Conservation (phyloP, 306 rosid species). For the Erythrophleum fordii region DNA sequence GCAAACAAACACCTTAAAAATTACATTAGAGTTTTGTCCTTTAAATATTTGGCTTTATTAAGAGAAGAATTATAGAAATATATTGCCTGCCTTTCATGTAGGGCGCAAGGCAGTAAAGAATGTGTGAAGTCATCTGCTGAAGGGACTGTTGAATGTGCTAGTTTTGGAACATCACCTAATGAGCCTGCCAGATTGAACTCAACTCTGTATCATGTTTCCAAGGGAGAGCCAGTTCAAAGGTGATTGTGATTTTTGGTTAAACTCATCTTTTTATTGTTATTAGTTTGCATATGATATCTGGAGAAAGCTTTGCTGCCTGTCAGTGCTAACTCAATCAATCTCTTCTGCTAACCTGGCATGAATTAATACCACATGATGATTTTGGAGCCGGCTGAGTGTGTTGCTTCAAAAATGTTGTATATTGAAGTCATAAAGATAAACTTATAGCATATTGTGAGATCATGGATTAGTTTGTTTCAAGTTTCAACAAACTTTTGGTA, state of each 20-base stretch:
- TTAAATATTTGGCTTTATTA: neutral
- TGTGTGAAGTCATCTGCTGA: neutral
- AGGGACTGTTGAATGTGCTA: constrained; percentile 12
- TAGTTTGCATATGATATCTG: neutral
- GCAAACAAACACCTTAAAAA: neutral
- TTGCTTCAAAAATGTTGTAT: neutral
- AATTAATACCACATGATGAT: neutral
- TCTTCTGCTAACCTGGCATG: neutral
- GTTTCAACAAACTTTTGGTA: neutral
- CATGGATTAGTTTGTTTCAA: too few relatives aligned
- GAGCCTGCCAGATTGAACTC: neutral
- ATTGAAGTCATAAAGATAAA: too few relatives aligned
- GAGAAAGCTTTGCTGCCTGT: neutral
- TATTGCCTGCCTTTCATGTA: constrained; percentile 14
- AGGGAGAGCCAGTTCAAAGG: neutral
- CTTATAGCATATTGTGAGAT: neutral
- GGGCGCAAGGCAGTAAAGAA: constrained; percentile 10
- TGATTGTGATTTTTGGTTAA: neutral
- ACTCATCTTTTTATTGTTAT: neutral
- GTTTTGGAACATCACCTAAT: neutral
- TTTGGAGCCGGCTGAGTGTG: neutral
- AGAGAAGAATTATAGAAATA: neutral
- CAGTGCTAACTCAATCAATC: neutral
- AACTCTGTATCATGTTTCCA: neutral
- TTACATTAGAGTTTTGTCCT: neutral